phyloP scores from a whole-genome alignment of 495 filamentous ascomycete species.

The Aspergillus homomorphus region DNA sequence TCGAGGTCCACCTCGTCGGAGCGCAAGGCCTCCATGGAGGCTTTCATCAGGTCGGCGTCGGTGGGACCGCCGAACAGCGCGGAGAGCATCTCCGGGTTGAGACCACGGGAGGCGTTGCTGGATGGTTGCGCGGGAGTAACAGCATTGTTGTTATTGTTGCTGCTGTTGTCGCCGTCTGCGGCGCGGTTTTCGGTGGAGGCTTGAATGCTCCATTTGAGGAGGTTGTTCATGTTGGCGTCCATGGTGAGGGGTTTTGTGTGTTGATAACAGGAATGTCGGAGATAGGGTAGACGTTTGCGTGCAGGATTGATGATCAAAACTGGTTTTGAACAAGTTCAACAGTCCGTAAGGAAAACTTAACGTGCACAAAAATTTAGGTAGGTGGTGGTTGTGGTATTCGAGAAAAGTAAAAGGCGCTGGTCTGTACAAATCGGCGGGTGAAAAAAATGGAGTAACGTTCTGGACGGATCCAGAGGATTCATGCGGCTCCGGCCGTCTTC shows the following conservation, averaged over 20 bases:
- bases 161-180: slow-evolving; percentile 28
- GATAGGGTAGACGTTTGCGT: too few relatives aligned
- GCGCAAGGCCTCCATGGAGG: slow-evolving; percentile 69
- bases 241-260: slow-evolving; percentile 31
- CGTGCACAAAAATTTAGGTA: too few relatives aligned
- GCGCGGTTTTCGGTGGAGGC: slow-evolving; percentile 52
- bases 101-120: slow-evolving; percentile 33
- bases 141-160: not conserved
- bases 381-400: too few relatives aligned
- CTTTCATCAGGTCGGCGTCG: slow-evolving; percentile 87
- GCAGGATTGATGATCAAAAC: too few relatives aligned
- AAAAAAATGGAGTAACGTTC: slow-evolving; percentile 10
- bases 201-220: slow-evolving; percentile 93
- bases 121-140: slow-evolving; percentile 7
- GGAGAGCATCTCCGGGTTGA: slow-evolving; percentile 65
- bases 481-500: slow-evolving; percentile 20
- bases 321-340: too few relatives aligned
- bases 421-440: not conserved
- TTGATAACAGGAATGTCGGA: too few relatives aligned
- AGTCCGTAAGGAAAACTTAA: too few relatives aligned
- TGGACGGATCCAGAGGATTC: slow-evolving; percentile 27
- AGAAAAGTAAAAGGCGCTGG: slow-evolving; percentile 1
- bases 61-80: slow-evolving; percentile 75
- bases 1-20: slow-evolving; percentile 63
- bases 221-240: slow-evolving; percentile 63